A percentile compares a stretch with the other conserved stretches of the same genome.
These are phyloP conservation scores for Verticillium longisporum DNA, from an alignment of 2,329 filamentous ascomycete genomes.

Conservation along the genomic window DNA sequence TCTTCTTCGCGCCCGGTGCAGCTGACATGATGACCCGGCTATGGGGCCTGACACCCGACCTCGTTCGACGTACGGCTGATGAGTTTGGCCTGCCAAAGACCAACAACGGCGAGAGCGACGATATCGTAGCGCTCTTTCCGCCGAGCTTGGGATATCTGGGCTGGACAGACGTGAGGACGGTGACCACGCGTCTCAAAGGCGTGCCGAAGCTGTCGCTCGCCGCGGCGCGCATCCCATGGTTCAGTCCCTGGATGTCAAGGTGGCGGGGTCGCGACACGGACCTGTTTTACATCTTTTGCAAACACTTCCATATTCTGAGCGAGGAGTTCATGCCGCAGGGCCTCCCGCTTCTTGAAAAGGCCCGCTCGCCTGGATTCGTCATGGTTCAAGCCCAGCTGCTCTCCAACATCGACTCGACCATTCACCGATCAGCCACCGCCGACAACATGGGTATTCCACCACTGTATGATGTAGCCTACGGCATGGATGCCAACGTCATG, in stretches of 20 bases:
- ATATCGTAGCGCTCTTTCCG: constrained; percentile 65
- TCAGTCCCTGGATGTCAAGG: constrained; percentile 74
- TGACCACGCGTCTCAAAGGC: constrained; percentile 54
- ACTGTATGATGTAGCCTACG: constrained; percentile 36
- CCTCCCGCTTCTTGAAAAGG: constrained; percentile 47
- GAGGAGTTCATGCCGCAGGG: constrained; percentile 62
- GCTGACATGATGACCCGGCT: constrained; percentile 76
- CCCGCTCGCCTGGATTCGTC: constrained; percentile 68
- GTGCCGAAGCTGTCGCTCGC: constrained; percentile 59
- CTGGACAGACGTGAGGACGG: constrained; percentile 44
- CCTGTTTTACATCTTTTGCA: constrained; percentile 85
- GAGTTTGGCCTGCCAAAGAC: constrained; percentile 59
- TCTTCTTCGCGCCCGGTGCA: constrained; percentile 84
- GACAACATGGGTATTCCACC: constrained; percentile 36
- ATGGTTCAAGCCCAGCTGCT: constrained; percentile 79
- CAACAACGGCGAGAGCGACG: constrained; percentile 50
- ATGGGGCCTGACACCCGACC: constrained; percentile 65
- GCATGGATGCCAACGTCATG: constrained; percentile 60
- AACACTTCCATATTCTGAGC: constrained; percentile 75
- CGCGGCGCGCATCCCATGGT: constrained; percentile 72
- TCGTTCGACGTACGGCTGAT: constrained; percentile 64
- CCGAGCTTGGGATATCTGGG: constrained; percentile 50
- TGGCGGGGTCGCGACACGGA: constrained; percentile 88
- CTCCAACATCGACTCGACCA: constrained; percentile 70
- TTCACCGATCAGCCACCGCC: constrained; percentile 63